A percentile compares a stretch with the other conserved stretches of the same genome.
Conservation (phyloP, 2,329 filamentous ascomycete genomes). For the Phyllosticta capitalensis region DNA sequence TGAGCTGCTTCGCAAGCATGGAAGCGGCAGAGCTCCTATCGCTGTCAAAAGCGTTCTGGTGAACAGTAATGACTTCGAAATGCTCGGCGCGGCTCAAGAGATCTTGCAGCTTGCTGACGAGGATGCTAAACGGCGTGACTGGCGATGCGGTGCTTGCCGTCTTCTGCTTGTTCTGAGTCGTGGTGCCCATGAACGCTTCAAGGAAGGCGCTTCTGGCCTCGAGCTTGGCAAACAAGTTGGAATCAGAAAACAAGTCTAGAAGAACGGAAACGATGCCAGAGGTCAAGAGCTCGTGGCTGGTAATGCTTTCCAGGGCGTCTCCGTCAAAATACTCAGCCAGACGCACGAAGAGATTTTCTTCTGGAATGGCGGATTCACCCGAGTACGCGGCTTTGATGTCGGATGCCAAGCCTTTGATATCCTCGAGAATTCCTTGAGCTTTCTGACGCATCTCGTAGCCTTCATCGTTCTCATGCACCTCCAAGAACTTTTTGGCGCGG, state of each 20-base stretch:
- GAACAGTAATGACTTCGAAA: slow-evolving; percentile 94
- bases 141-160: slow-evolving; percentile 59
- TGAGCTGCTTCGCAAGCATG: slow-evolving; percentile 93
- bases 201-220: slow-evolving; percentile 76
- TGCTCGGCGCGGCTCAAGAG: slow-evolving; percentile 92
- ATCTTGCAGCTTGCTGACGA: slow-evolving; percentile 92
- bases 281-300: slow-evolving; percentile 85
- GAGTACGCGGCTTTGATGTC: slow-evolving; percentile 67
- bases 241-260: slow-evolving; percentile 69
- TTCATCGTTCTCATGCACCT: slow-evolving; percentile 69
- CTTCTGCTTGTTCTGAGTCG: slow-evolving; percentile 51
- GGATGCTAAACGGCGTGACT: slow-evolving; percentile 75
- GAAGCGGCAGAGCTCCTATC: slow-evolving; percentile 85
- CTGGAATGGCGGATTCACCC: slow-evolving; percentile 33
- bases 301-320: slow-evolving; percentile 84
- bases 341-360: slow-evolving; percentile 59
- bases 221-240: slow-evolving; percentile 43
- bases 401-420: slow-evolving; percentile 60
- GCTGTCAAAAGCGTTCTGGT: slow-evolving; percentile 82
- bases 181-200: slow-evolving; percentile 80
- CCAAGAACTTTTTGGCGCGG: slow-evolving; percentile 73
- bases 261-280: slow-evolving; percentile 82
- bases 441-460: slow-evolving; percentile 68
- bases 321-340: slow-evolving; percentile 80
- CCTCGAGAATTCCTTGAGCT: slow-evolving; percentile 63